Conservation (phyloP, 2,329 filamentous ascomycete species). For the Knufia fluminis region DNA sequence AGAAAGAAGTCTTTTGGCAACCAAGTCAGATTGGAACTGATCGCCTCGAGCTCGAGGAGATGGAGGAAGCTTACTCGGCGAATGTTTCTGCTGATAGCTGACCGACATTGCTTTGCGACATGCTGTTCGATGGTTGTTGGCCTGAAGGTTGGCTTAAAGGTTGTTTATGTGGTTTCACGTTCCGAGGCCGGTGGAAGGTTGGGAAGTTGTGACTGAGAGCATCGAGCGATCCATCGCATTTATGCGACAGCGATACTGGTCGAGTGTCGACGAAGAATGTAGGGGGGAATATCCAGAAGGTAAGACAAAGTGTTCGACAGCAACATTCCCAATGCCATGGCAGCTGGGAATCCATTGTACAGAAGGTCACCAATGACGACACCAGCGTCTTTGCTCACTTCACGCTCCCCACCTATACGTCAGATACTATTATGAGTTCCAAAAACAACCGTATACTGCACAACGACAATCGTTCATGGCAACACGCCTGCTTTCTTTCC, state of each 20-base stretch:
- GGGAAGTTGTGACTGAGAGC: not conserved
- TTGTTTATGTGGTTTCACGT: not conserved
- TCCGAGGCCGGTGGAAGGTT: not conserved
- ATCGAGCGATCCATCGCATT: not conserved
- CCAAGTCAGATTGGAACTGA: not conserved
- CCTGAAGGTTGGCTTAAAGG: too few species aligned
- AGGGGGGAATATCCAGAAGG: too few species aligned
- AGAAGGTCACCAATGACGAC: too few species aligned
- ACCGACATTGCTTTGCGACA: conserved; percentile 30
- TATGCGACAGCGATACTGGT: not conserved
- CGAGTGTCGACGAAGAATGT: not conserved
- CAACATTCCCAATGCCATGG: too few species aligned
- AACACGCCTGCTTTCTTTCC: too few species aligned
- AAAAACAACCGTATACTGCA: too few species aligned
- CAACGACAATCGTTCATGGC: too few species aligned
- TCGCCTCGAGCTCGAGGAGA: not conserved
- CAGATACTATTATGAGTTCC: too few species aligned
- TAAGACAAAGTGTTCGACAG: too few species aligned
- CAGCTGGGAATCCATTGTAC: too few species aligned
- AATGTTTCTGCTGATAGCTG: conserved; percentile 40
- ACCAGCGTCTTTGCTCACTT: too few species aligned
- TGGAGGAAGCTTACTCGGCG: conserved; percentile 41
- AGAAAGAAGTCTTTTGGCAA: conserved; percentile 39
- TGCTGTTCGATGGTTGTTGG: not conserved
- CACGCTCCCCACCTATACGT: too few species aligned